phyloP scores from a whole-genome alignment of 768 basidiomycete genomes.

The Chlorophyllum brunneum region DNA sequence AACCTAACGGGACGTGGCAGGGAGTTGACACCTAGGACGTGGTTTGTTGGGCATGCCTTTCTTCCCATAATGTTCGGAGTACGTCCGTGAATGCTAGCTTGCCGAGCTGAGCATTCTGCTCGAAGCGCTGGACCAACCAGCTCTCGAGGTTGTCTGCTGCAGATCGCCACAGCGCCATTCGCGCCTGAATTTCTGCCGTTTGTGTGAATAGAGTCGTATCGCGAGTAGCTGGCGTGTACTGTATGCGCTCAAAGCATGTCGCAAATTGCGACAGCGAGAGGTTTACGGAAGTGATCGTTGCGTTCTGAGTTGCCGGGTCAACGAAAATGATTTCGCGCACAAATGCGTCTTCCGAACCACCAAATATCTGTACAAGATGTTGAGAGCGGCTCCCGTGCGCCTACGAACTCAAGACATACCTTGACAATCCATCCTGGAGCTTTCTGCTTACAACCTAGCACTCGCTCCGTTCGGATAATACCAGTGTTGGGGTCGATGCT shows the following conservation, averaged over 20 bases:
- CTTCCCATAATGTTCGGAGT: slow-evolving; percentile 72
- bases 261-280: slow-evolving; percentile 94
- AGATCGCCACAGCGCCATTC: slow-evolving; percentile 75
- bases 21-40: neutral
- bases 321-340: slow-evolving; percentile 93
- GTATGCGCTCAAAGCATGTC: slow-evolving; percentile 87
- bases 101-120: slow-evolving; percentile 87
- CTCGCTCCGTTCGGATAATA: slow-evolving; percentile 86
- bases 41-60: slow-evolving; percentile 40
- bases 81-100: slow-evolving; percentile 91
- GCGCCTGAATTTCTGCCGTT: slow-evolving; percentile 88
- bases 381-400: neutral
- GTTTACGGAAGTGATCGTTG: slow-evolving; percentile 89
- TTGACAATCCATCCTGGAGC: slow-evolving; percentile 91
- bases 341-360: slow-evolving; percentile 91
- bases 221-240: slow-evolving; percentile 68
- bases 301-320: slow-evolving; percentile 76
- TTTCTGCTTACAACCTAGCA: slow-evolving; percentile 90
- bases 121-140: slow-evolving; percentile 86
- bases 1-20: neutral
- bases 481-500: slow-evolving; percentile 80
- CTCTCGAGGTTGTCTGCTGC: slow-evolving; percentile 81
- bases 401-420: slow-evolving; percentile 40
- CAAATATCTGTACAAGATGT: slow-evolving; percentile 62
- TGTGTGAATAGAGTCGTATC: slow-evolving; percentile 74